A percentile compares a stretch with the other conserved stretches of the same genome.
Evolutionary conservation across 2,329 filamentous ascomycete genomes (phyloP).

Genomic region (Alternaria longipes): DNA sequence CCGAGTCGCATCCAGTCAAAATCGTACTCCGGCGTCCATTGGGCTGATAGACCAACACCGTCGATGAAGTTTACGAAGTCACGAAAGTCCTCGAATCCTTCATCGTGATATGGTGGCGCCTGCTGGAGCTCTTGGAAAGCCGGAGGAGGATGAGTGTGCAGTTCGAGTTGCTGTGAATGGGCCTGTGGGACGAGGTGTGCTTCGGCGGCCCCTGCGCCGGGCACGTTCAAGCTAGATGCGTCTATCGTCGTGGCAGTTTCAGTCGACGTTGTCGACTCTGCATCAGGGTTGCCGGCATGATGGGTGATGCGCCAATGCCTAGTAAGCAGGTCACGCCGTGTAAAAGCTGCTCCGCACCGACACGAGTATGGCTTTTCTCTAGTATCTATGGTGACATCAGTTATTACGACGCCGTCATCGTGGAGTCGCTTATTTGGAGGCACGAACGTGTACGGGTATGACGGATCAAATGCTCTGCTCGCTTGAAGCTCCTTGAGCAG

Average conservation of each 20-base stretch:
- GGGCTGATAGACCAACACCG: conserved; percentile 42
- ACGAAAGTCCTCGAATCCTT: conserved; percentile 42
- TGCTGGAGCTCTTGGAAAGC: conserved; percentile 21
- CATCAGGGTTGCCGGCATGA: conserved; percentile 22
- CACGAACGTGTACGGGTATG: conserved; percentile 45
- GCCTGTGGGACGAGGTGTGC: conserved; percentile 13
- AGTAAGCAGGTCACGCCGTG: conserved; percentile 42
- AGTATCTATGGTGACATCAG: conserved; percentile 36
- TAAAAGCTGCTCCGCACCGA: conserved; percentile 39
- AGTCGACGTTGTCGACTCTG: conserved; percentile 17
- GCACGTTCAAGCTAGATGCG: conserved; percentile 6
- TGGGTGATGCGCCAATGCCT: conserved; percentile 43
- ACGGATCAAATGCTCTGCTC: conserved; percentile 42
- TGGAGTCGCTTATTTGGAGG: conserved; percentile 10
- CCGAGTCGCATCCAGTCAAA: conserved; percentile 39
- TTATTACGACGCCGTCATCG: neutral
- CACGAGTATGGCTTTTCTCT: conserved; percentile 44
- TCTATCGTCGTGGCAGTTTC: conserved; percentile 12
- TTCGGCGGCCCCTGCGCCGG: conserved; percentile 2
- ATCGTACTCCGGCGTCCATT: conserved; percentile 45
- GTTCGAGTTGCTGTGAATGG: conserved; percentile 20
- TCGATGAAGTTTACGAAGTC: conserved; percentile 48
- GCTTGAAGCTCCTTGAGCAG: conserved; percentile 42
- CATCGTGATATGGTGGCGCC: conserved; percentile 27
- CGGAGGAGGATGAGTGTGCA: conserved; percentile 18